Evolutionary conservation across 2,329 filamentous ascomycete species (phyloP), one percentile per base, ranked within the genome.

Genomic region (Plenodomus biglobosus): DNA sequence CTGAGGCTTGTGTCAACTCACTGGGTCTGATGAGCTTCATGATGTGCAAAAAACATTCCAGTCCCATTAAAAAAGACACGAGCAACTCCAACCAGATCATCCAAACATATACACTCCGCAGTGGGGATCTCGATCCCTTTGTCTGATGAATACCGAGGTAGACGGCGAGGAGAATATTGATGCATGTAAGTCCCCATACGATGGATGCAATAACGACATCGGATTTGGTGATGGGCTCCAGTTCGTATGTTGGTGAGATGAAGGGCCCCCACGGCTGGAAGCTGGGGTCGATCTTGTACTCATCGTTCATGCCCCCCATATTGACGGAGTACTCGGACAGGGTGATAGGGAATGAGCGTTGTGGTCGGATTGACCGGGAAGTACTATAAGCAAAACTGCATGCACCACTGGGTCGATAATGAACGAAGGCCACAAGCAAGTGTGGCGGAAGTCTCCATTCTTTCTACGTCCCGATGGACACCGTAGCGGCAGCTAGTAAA

Each of bases 1-100:
- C 15, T 10, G 10, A 3, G 6, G 1, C 17, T 3, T 3, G 3
- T 22, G 5, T 2, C n/a, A 16, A 61, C 61, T 46, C 59, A 66
- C 70, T 72, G 7, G 69, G 68, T 40, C 47, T 62, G 20, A 73
- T 66, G 5, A 51, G 30, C 38, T 70, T 69, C 40, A 66, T 19
- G 2, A 74, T 40, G 51, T 71, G 68, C 40, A 73, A 21, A 46
- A 55, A 74, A 50, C 67, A 66, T 38, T 78, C 68, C 19, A 76
- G 50, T 5, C 68, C 72, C 62, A 79, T 78, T 8, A 67, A 52
- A 10, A 76, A 62, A 10, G 73, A 78, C 3, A 74, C 73, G 1
- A 68, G 1, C 3, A 79, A 66, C 55, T 79, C 77, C 21, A 72
- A 42, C 77, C 77, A 79, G 44, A 79, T 73, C 73, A 79, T 73